These are phyloP conservation scores for Blepharisma stoltei DNA, from an alignment of 73 alveolate genomes.

Conservation along the genomic window DNA sequence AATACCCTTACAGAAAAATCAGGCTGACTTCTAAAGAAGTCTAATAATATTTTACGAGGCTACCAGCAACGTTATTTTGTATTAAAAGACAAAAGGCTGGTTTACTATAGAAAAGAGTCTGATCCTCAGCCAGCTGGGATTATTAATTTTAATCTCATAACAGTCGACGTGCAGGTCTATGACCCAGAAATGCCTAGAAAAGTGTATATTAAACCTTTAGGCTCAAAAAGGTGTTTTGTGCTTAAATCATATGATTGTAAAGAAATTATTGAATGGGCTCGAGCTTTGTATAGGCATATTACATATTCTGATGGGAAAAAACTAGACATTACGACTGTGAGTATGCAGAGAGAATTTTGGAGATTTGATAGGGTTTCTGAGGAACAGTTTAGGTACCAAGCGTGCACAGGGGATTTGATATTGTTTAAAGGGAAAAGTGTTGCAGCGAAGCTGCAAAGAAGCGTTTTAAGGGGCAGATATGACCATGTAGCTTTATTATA, in stretches of 20 bases:
- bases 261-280: slow-evolving; percentile 37
- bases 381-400: slow-evolving; percentile 32
- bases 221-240: slow-evolving; percentile 36
- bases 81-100: background rate
- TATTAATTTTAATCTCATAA: slow-evolving; percentile 1
- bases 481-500: slow-evolving; percentile 58
- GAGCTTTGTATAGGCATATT: slow-evolving; percentile 20
- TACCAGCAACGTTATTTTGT: background rate
- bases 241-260: slow-evolving; percentile 35
- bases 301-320: slow-evolving; percentile 36
- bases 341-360: slow-evolving; percentile 33
- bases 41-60: background rate
- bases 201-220: slow-evolving; percentile 24
- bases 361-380: slow-evolving; percentile 25
- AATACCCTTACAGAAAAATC: too few species aligned
- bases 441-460: slow-evolving; percentile 38
- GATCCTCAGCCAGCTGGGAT: background rate
- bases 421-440: slow-evolving; percentile 43
- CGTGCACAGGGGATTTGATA: slow-evolving; percentile 41
- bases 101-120: background rate
- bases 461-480: slow-evolving; percentile 41
- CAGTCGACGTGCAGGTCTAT: background rate
- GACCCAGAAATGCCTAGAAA: slow-evolving; percentile 15
- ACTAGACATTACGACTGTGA: slow-evolving; percentile 16
- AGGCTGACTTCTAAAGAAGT: background rate